Evolutionary conservation across 305 asterid genomes (phyloP), one percentile per base, ranked within the genome.

Genomic region (Ilex paraguariensis): DNA sequence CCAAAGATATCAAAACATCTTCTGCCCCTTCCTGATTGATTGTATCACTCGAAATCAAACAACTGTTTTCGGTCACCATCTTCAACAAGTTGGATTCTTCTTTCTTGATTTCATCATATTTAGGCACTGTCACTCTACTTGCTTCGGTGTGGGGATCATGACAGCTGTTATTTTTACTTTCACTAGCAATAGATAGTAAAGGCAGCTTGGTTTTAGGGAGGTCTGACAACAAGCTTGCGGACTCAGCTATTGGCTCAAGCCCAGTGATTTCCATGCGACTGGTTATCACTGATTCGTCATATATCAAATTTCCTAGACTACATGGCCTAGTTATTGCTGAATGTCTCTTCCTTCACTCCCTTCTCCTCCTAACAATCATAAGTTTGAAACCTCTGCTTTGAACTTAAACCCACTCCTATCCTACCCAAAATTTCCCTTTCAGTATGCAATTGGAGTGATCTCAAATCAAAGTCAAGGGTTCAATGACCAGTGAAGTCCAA

Each of bases 131-230:
- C 60, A 54, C 69, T 64, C 70, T 28, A 44, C 56, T 60, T 10
- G 66, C 61, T 72, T 81, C 87, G 67, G 62, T 77, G 17, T 64
- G 76, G 39, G 79, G 77, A 56, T 66, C 63, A 31, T 17, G 71
- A 64, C 55, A 44, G 31, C 59, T 58, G 52, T 75, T 65, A 40
- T 57, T 69, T 60, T 66, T 61, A 61, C 54, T 77, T 63, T 84
- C 83, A 56, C 48, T 70, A 64, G 76, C 40, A 49, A 67, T 55
- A 31, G 84, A 60, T 45, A 65, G 68, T 66, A 62, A 31, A 53
- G 87, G 84, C 60, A 70, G 75, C 74, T 81, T 83, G 60, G 90
- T 74, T 79, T 80, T 70, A 56, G 76, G 57, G 45, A 81, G 69
- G 44, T 80, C 84, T 11, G 78, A 72, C 50, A 82, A 74, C 60